These are phyloP conservation scores for Microbotryum saponariae DNA, from an alignment of 1,284 basidiomycete genomes.

Conservation along the genomic window DNA sequence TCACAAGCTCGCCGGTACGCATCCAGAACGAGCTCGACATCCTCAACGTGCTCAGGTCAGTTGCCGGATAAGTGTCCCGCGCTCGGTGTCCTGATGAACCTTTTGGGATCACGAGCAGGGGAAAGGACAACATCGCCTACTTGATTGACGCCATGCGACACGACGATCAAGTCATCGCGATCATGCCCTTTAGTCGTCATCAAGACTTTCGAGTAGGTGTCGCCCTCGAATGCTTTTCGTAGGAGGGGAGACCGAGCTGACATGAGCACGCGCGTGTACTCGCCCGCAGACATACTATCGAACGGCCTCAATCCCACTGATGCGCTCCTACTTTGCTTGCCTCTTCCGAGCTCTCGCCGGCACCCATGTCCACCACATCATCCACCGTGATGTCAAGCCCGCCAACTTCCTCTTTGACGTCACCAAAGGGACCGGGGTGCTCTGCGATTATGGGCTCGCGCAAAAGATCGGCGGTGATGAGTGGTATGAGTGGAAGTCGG, in stretches of 20 bases:
- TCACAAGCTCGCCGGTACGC: conserved; percentile 84
- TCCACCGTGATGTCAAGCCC: conserved; percentile 97
- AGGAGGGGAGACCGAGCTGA: background rate
- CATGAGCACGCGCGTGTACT: background rate
- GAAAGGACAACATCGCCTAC: conserved; percentile 77
- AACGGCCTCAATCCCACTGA: conserved; percentile 53
- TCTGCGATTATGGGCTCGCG: conserved; percentile 94
- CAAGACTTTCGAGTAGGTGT: conserved; percentile 79
- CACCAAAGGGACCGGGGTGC: conserved; percentile 67
- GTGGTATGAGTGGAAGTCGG: conserved; percentile 33
- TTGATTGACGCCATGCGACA: conserved; percentile 89
- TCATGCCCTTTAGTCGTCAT: conserved; percentile 90
- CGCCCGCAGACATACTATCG: conserved; percentile 61
- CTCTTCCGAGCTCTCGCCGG: conserved; percentile 84
- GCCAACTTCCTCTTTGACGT: conserved; percentile 96
- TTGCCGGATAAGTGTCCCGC: background rate
- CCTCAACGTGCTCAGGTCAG: conserved; percentile 59
- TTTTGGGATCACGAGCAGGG: conserved; percentile 47
- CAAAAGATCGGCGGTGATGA: conserved; percentile 45
- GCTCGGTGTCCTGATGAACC: background rate
- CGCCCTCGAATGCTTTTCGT: background rate
- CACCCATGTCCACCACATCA: conserved; percentile 77
- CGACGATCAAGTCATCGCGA: conserved; percentile 83
- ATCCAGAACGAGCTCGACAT: conserved; percentile 94
- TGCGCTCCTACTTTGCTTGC: conserved; percentile 83